phyloP scores from a whole-genome alignment of 2,329 filamentous ascomycete genomes.

The Herpotrichia juniperi region DNA sequence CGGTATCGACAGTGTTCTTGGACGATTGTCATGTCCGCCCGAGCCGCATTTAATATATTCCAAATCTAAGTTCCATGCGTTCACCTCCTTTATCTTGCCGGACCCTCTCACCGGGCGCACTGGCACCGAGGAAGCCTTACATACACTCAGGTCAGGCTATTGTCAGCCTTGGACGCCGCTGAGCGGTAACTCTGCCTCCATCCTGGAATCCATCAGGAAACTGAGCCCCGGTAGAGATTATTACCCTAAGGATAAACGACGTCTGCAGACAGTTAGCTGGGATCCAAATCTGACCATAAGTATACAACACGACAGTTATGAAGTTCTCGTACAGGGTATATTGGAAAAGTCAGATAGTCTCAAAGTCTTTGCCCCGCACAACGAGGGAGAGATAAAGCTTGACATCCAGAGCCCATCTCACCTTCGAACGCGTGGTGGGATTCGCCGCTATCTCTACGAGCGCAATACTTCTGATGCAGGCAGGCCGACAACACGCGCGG shows the following conservation, averaged over 20 bases:
- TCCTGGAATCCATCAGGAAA: conserved; percentile 28
- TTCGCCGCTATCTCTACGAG: conserved; percentile 16
- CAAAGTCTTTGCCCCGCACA: conserved; percentile 14
- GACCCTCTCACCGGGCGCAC: conserved; percentile 56
- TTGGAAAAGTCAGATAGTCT: conserved; percentile 17
- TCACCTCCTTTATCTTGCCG: conserved; percentile 58
- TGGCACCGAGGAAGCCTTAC: conserved; percentile 60
- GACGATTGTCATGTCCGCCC: conserved; percentile 60
- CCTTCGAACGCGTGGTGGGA: conserved; percentile 17
- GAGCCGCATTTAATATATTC: conserved; percentile 61
- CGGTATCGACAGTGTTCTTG: conserved; percentile 59
- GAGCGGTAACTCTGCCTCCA: not conserved
- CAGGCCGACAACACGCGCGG: not conserved
- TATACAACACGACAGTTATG: conserved; percentile 29
- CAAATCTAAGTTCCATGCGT: conserved; percentile 63
- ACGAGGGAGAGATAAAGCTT: conserved; percentile 7
- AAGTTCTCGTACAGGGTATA: conserved; percentile 19
- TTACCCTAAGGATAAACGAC: conserved; percentile 50
- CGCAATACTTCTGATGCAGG: conserved; percentile 8
- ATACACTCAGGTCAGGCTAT: conserved; percentile 53
- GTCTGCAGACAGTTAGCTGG: conserved; percentile 53
- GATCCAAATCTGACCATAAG: conserved; percentile 39
- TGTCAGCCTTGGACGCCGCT: conserved; percentile 46
- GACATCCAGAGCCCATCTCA: conserved; percentile 14
- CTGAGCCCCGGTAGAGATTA: conserved; percentile 47